Base-by-base conservation (phyloP, 805 yeast species). In the Yarrowia sp. region DNA sequence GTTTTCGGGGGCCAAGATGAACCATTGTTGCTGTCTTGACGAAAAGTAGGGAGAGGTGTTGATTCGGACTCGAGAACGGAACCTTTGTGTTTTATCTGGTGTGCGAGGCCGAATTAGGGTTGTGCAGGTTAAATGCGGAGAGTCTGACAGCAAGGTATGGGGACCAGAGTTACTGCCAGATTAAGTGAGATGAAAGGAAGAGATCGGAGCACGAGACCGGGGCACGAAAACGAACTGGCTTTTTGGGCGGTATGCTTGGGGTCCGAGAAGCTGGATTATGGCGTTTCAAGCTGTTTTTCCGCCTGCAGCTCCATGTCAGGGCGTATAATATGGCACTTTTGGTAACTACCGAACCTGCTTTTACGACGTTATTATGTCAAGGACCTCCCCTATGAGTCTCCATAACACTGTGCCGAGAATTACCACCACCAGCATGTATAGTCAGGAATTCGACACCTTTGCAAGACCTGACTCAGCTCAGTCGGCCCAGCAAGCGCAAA, bases 1-100 rank as follows among this genome's bases (percentile, higher is more conserved):
- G 94, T 68, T 82, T 82, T 73, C 87, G 85, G 65, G 96, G 93
- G 72, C 94, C 96, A 71, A 88, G 80, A 75, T 84, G 89, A 74
- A 88, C 96, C 96, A 88, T 88, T 68, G 41, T 38, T 32, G 25
- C 4, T 19, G 41, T 18, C 12, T 9, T 9, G 29, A 9, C 12
- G 8, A 27, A 2, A 12, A 9, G 29, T 27, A n/a, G 29, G 29
- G 10, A 27, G 29, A 27, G 44, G 32, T 9, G 41, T 21, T 31
- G 42, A 33, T 33, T 33, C 31, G 16, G 33, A 42, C 25, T n/a
- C 8, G 44, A 6, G 29, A 39, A 39, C 29, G 29, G 8, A 44
- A 44, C 51, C 51, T 44, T 44, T 44, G 51, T 44, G 49, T 44
- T 44, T 44, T 44, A 44, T 44, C 51, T 44, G 51, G 38, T 14